phyloP scores from a whole-genome alignment of 208 protist genomes.

The Trypanosomatidae sp. region DNA sequence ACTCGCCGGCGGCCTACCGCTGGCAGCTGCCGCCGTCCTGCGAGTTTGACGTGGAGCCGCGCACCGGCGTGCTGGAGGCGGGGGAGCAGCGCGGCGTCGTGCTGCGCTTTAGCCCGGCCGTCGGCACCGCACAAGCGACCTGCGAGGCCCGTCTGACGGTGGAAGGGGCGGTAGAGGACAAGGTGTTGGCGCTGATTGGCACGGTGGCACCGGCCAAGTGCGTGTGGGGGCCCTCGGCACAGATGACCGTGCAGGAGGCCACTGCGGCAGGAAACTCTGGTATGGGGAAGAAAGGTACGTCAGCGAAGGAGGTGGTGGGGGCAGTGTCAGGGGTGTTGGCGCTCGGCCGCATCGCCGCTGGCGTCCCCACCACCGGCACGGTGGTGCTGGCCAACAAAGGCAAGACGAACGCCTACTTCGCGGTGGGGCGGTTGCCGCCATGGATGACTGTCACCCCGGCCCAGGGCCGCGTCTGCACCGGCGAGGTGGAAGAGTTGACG shows the following conservation, averaged over 20 bases:
- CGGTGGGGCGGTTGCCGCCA: constrained; percentile 53
- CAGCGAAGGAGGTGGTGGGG: constrained; percentile 2
- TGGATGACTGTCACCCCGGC: constrained; percentile 76
- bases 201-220: constrained; percentile 63
- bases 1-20: constrained; percentile 70
- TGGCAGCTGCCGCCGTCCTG: constrained; percentile 52
- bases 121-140: constrained; percentile 36
- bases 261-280: too few relatives aligned
- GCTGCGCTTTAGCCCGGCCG: constrained; percentile 70
- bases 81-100: constrained; percentile 51
- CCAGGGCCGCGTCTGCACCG: constrained; percentile 59
- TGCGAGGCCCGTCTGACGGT: constrained; percentile 64
- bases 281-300: too few relatives aligned
- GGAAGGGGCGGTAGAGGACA: constrained; percentile 61
- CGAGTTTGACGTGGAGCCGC: constrained; percentile 70
- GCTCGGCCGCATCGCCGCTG: constrained; percentile 75
- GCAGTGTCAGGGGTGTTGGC: constrained; percentile 47
- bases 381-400: constrained; percentile 67
- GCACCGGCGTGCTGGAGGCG: constrained; percentile 57
- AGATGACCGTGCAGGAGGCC: too few relatives aligned
- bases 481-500: constrained; percentile 71
- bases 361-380: constrained; percentile 33
- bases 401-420: constrained; percentile 73
- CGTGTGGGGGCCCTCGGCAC: constrained; percentile 36
- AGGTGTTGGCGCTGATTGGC: constrained; percentile 62